Conservation (phyloP, 148 eudicot species). For the Rhododendron mucronatum region DNA sequence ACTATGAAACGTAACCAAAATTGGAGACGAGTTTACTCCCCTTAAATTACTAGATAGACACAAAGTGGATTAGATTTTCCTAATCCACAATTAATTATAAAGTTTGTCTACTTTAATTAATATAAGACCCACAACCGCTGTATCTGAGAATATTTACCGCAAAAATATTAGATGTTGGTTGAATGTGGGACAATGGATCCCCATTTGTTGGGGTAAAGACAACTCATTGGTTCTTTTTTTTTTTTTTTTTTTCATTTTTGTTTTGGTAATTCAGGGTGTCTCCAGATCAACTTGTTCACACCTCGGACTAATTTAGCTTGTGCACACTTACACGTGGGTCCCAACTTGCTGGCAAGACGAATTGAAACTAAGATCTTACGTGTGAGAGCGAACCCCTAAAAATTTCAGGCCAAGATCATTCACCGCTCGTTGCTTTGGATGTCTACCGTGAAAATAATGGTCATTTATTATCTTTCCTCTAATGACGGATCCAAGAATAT, state of each 20-base stretch:
- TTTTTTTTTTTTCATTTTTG: no score
- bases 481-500: background rate
- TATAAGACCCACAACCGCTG: constrained; percentile 23
- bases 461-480: background rate
- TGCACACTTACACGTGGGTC: no score
- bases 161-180: constrained; percentile 37
- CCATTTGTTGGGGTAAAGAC: constrained; percentile 15
- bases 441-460: background rate
- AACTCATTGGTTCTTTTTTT: background rate
- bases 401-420: no score
- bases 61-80: background rate
- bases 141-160: constrained; percentile 32
- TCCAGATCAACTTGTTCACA: no score
- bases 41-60: no score
- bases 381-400: no score
- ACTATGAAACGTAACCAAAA: no score
- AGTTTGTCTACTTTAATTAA: background rate
- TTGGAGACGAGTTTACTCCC: no score
- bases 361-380: no score
- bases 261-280: no score
- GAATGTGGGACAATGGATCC: constrained; percentile 39
- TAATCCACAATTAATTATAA: background rate
- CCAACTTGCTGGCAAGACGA: no score
- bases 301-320: no score
- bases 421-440: background rate